phyloP scores from a whole-genome alignment of 345 rosid species.

The Pugionium dolabratum region DNA sequence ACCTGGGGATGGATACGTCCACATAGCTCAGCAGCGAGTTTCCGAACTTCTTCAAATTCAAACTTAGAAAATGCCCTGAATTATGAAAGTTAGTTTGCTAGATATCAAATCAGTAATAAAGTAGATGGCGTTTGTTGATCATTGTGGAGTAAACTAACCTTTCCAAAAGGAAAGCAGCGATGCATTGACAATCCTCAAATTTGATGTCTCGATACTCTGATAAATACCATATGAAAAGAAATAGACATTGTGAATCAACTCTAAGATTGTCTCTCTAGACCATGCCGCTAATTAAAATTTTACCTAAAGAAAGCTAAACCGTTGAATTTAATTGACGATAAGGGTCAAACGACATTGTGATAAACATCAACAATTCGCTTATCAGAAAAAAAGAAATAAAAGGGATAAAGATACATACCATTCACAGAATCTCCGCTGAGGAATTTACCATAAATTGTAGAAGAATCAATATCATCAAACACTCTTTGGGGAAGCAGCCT shows the following conservation, averaged over 20 bases:
- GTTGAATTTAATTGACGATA: conserved; percentile 13
- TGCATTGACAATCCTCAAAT: conserved; percentile 47
- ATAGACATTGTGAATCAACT: conserved; percentile 1
- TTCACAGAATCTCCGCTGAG: conserved; percentile 40
- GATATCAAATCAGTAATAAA: conserved; percentile 28
- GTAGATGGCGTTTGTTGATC: conserved; percentile 29
- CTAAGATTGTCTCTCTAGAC: conserved; percentile 14
- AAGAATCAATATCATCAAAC: conserved; percentile 57
- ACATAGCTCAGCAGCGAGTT: conserved; percentile 90
- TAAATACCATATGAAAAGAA: conserved; percentile 25
- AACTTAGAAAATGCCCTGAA: conserved; percentile 68
- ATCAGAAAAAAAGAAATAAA: conserved; percentile 9
- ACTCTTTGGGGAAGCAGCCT: conserved; percentile 83
- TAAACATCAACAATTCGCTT: conserved; percentile 8
- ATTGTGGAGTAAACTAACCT: conserved; percentile 49
- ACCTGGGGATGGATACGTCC: conserved; percentile 91
- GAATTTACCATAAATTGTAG: conserved; percentile 60
- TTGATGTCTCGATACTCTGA: conserved; percentile 51
- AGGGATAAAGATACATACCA: conserved; percentile 45
- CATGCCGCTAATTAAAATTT: neutral
- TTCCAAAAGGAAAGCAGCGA: conserved; percentile 66
- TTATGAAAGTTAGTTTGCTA: conserved; percentile 23
- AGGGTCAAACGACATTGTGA: conserved; percentile 15
- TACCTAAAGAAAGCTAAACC: conserved; percentile 12
- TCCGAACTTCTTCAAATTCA: conserved; percentile 82